These are phyloP conservation scores for Pyrenula aspistea DNA, from an alignment of 495 filamentous ascomycete genomes.

Conservation along the genomic window DNA sequence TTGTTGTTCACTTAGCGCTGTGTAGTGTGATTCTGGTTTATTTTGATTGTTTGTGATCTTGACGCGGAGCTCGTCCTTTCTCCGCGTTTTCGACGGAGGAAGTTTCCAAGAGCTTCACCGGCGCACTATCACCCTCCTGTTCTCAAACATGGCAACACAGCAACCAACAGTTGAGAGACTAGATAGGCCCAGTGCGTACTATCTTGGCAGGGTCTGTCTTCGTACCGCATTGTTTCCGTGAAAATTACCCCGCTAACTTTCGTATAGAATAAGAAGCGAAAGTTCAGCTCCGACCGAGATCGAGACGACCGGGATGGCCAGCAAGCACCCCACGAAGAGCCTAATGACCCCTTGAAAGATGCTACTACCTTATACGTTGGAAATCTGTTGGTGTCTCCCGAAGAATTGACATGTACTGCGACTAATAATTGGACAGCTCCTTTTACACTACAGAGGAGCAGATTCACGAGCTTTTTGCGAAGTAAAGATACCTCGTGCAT, in stretches of 20 bases:
- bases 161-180: conserved; percentile 71
- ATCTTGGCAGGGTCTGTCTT: conserved; percentile 53
- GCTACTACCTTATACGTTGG: conserved; percentile 95
- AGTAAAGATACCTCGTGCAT: conserved; percentile 31
- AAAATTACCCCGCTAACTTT: neutral
- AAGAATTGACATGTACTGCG: neutral
- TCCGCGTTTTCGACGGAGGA: neutral
- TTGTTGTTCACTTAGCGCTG: no score
- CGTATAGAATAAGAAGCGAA: conserved; percentile 56
- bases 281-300: conserved; percentile 39
- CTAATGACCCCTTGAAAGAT: conserved; percentile 64
- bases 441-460: conserved; percentile 99
- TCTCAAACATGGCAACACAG: conserved; percentile 15
- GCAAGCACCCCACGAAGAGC: conserved; percentile 34
- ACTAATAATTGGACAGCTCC: conserved; percentile 45
- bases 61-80: neutral
- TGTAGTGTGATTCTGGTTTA: no score
- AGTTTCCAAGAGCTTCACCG: conserved; percentile 2
- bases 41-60: neutral
- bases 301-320: conserved; percentile 40
- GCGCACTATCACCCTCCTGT: no score
- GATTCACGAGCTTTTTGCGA: conserved; percentile 92
- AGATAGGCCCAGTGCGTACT: conserved; percentile 84
- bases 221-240: neutral
- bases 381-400: conserved; percentile 59